Conservation (phyloP, 2,329 filamentous ascomycete species). For the Neonectria punicea region DNA sequence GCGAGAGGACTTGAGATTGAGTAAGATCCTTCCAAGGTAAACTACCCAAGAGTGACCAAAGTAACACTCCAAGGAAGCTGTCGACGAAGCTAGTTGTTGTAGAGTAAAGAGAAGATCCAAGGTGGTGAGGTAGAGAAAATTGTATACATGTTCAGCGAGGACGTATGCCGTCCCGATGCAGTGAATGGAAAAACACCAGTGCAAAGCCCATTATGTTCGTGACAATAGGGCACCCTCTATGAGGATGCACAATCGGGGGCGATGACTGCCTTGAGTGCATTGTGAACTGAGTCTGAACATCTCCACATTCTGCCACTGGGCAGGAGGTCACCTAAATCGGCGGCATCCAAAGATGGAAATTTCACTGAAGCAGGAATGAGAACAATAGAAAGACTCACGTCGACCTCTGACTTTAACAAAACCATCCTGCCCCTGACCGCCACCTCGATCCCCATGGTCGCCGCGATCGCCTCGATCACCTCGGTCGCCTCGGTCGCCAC, state of each 20-base stretch:
- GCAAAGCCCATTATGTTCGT: neutral
- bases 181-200: neutral
- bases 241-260: neutral
- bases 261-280: neutral
- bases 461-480: constrained; percentile 41
- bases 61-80: neutral
- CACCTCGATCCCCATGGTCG: constrained; percentile 56
- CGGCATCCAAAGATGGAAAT: constrained; percentile 4
- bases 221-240: neutral
- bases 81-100: neutral
- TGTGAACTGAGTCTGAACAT: neutral
- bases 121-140: neutral
- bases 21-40: no score
- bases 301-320: constrained; percentile 29
- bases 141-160: neutral
- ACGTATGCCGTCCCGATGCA: neutral
- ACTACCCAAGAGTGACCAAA: neutral
- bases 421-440: constrained; percentile 55
- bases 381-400: constrained; percentile 53
- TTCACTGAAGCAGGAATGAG: constrained; percentile 9
- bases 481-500: constrained; percentile 59
- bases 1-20: neutral
- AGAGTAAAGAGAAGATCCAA: neutral
- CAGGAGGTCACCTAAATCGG: constrained; percentile 7
- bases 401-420: constrained; percentile 62